Base-by-base conservation (phyloP, 768 basidiomycete genomes). In the Boletus sp. region DNA sequence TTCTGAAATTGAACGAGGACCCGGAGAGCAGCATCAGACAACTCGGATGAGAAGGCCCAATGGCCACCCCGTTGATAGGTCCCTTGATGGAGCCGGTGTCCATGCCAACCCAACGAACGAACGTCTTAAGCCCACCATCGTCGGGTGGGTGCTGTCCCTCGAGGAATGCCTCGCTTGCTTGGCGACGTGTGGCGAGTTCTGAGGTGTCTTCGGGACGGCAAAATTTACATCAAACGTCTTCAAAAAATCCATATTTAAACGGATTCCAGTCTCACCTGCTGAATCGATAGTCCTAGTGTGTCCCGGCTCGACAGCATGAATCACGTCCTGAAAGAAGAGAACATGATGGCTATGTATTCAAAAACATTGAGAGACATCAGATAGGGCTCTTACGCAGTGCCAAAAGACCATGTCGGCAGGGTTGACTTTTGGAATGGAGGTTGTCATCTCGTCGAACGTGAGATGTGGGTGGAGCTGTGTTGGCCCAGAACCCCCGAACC, bases 351-450 rank as follows among this genome's bases (percentile, higher is more conserved):
- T 42, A 37, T 15, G 28, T 9, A 24, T 29, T 20, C 36, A 7
- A 7, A 39, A 28, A n/a, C 7, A 24, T 50, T 14, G 6, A 24
- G 6, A 50, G 2, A 29, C 7, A 6, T 7, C 29, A 54, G 6
- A 47, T 61, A 17, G 1, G 5, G 28, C 2, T 57, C 74, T 39
- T 52, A 79, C 81, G 54, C 84, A 86, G 61, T 88, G 87, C 86
- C 89, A 90, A 71, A 87, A 90, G 3, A 89, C 86, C 62, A 85
- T 83, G 66, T 92, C 90, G 3, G 90, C 90, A 0, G 89, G 89
- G 50, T 78, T 75, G 7, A 92, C 89, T 58, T 78, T 81, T 1
- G 89, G 89, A 10, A 89, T 76, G 2, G 85, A 83, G 29, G 82
- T 81, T 86, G 91, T 90, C 1, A 83, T 84, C 46, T 80, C 72